phyloP scores from a whole-genome alignment of 2,329 filamentous ascomycete genomes.

The Trichoderma atroviride region DNA sequence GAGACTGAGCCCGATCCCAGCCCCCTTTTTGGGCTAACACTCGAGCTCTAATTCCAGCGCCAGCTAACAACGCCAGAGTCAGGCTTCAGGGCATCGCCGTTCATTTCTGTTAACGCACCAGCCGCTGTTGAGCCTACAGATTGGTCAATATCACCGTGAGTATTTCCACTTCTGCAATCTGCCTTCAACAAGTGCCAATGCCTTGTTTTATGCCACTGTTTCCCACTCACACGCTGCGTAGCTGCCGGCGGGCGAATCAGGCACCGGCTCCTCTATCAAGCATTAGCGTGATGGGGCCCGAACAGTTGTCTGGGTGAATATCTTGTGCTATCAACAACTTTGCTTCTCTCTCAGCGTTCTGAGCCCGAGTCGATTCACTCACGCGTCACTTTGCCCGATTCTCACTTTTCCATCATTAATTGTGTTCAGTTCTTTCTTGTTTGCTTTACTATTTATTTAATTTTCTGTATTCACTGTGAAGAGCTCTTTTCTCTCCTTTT shows the following conservation, averaged over 20 bases:
- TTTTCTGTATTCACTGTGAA: background rate
- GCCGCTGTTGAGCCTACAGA: background rate
- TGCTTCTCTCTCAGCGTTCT: background rate
- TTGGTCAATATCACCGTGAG: background rate
- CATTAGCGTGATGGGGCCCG: constrained; percentile 13
- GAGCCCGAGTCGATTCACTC: constrained; percentile 14
- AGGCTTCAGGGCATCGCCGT: constrained; percentile 7
- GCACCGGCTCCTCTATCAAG: constrained; percentile 9
- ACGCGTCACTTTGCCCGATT: background rate
- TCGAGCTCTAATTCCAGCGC: constrained; percentile 25
- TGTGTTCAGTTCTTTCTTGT: background rate
- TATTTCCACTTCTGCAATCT: too few relatives aligned
- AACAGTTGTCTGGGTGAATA: constrained; percentile 18
- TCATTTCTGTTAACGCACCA: constrained; percentile 21
- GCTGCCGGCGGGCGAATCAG: constrained; percentile 11
- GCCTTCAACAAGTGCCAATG: background rate
- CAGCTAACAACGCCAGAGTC: constrained; percentile 4
- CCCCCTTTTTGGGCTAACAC: constrained; percentile 6
- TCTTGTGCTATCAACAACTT: background rate
- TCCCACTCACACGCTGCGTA: background rate
- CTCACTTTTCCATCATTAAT: background rate
- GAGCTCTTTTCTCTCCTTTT: background rate
- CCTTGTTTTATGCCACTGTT: background rate
- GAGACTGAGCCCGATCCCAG: background rate
- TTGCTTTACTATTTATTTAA: background rate